phyloP scores from a whole-genome alignment of 805 yeast genomes.

The Cyberlindnera euphorbiae region DNA sequence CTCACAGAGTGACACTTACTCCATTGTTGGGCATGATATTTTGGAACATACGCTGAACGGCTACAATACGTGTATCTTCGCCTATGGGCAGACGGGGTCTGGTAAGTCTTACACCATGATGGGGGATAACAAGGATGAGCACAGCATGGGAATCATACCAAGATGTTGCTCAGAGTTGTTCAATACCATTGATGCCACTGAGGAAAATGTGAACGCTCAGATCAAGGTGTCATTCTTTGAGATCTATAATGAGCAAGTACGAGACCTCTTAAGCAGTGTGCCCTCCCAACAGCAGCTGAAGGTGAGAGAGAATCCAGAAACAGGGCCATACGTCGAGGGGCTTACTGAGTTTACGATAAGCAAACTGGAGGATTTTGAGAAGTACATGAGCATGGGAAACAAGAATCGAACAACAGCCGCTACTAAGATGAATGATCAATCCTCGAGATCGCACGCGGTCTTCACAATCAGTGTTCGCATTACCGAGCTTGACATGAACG shows the following conservation, averaged over 20 bases:
- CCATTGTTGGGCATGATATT: constrained; percentile 51
- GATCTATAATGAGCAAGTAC: constrained; percentile 72
- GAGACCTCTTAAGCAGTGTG: constrained; percentile 63
- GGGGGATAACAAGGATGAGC: constrained; percentile 46
- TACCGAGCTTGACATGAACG: constrained; percentile 38
- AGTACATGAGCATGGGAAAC: constrained; percentile 47
- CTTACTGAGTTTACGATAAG: constrained; percentile 48
- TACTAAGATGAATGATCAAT: constrained; percentile 65
- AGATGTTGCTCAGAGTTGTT: constrained; percentile 51
- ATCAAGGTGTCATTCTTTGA: constrained; percentile 62
- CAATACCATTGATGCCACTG: constrained; percentile 30
- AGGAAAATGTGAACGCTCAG: constrained; percentile 33
- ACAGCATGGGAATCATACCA: constrained; percentile 64
- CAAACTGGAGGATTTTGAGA: constrained; percentile 44
- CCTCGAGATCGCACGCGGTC: constrained; percentile 81
- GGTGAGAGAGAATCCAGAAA: constrained; percentile 61
- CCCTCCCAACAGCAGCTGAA: constrained; percentile 23
- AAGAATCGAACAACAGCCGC: constrained; percentile 60
- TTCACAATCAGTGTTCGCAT: constrained; percentile 60
- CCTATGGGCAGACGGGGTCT: constrained; percentile 81
- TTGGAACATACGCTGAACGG: constrained; percentile 64
- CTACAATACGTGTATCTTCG: constrained; percentile 67
- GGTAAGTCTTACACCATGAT: constrained; percentile 86
- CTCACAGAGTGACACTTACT: constrained; percentile 48
- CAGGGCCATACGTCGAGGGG: constrained; percentile 72